Conservation (phyloP, 305 asterid species). For the Fraxinus nigra region DNA sequence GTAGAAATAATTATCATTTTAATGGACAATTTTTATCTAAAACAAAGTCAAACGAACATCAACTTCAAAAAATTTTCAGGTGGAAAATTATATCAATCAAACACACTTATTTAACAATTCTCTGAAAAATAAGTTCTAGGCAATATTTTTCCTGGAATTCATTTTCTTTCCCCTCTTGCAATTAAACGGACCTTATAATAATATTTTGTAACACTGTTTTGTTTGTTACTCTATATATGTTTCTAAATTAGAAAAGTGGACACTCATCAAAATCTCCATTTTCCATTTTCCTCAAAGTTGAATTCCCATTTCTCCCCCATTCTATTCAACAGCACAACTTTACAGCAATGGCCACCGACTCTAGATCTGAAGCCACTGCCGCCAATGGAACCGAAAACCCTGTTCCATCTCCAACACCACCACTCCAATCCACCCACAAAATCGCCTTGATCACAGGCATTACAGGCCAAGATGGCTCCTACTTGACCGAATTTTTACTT, state of each 20-base stretch:
- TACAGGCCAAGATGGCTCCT: constrained; percentile 98
- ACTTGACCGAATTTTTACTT: constrained; percentile 85
- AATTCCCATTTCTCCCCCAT: background rate
- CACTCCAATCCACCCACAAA: constrained; percentile 31
- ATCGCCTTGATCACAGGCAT: constrained; percentile 93
- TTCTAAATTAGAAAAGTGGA: background rate
- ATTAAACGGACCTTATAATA: no score
- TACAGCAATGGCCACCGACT: constrained; percentile 11
- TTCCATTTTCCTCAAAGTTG: background rate
- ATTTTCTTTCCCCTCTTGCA: no score
- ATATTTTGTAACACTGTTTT: background rate
- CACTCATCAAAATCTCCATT: background rate
- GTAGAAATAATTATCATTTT: no score
- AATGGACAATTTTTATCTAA: no score
- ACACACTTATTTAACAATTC: no score
- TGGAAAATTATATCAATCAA: no score
- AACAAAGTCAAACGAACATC: no score
- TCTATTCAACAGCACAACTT: background rate
- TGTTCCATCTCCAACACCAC: background rate
- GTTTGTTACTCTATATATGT: background rate
- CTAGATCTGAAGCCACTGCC: constrained; percentile 37
- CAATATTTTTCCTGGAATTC: no score
- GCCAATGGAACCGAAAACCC: constrained; percentile 30
- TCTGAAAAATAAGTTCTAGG: no score
- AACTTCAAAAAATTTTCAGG: no score